Evolutionary conservation across 1,284 basidiomycete genomes (phyloP), one percentile per base, ranked within the genome.

Genomic region (Puccinia triticina): DNA sequence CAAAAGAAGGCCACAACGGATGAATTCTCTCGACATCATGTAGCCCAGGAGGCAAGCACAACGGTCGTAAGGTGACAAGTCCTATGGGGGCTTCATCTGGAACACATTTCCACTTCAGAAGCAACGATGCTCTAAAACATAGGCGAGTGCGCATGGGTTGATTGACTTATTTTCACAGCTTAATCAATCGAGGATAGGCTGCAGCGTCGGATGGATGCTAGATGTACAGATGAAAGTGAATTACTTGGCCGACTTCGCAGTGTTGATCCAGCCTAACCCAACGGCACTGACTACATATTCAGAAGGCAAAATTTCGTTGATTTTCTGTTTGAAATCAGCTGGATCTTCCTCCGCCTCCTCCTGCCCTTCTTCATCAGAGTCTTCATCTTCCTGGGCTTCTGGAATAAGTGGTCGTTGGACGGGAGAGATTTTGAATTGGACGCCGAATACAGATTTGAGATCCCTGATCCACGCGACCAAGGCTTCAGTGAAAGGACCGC

Each of bases 401-500:
- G 59, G 67, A 26, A 53, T 55, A 18, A 34, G 37, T 26, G 48
- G 64, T 11, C 50, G 64, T 57, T 66, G 34, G 53, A 79, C 55
- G 29, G 64, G 77, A n/a, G 67, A 66, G 37, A 81, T 73, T 46
- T 81, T 81, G 57, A 81, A 61, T 66, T 81, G 69, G 32, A 74
- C 79, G 29, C 79, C 79, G 43, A 81, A 81, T 23, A 81, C 79
- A 26, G 73, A 29, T 46, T 81, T 74, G 14, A 81, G 71, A 40
- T 81, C 79, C 53, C 79, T 73, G 26, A 81, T 71, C 79, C 79
- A 81, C 34, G 46, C 59, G 34, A 81, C 59, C 71, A 81, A 46
- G 29, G 67, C 79, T 64, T 73, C 69, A 43, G 48, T 61, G 37
- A 81, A 32, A 53, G 34, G 91, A 84, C 92, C 90, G 11, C 93